Conservation (phyloP, 1,139 yeast genomes). For the Suhomyces kunorum region DNA sequence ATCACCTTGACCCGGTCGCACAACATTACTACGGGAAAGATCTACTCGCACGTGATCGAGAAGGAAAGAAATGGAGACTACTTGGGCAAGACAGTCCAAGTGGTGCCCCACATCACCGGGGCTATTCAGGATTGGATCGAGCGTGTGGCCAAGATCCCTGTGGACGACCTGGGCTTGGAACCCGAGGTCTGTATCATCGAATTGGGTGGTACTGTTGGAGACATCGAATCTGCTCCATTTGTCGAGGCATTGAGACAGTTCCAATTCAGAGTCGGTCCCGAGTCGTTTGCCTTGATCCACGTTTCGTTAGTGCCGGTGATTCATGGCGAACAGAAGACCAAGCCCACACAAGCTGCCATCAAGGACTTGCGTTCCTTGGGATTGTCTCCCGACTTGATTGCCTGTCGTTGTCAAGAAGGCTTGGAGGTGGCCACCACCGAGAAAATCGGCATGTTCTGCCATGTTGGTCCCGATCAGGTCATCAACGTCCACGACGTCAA, state of each 20-base stretch:
- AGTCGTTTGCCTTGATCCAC: conserved; percentile 92
- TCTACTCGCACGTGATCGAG: conserved; percentile 90
- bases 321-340: conserved; percentile 98
- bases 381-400: conserved; percentile 93
- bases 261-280: conserved; percentile 94
- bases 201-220: conserved; percentile 99
- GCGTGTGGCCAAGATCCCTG: conserved; percentile 86
- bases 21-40: conserved; percentile 97
- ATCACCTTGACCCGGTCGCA: conserved; percentile 91
- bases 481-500: conserved; percentile 96
- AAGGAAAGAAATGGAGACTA: conserved; percentile 96
- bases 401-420: conserved; percentile 90
- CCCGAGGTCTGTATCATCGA: conserved; percentile 96
- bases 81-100: conserved; percentile 98
- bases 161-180: conserved; percentile 84
- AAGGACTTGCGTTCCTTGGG: conserved; percentile 95
- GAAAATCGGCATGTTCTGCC: conserved; percentile 98
- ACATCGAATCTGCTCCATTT: conserved; percentile 97
- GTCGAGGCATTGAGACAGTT: conserved; percentile 98
- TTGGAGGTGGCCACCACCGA: conserved; percentile 83
- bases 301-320: conserved; percentile 97
- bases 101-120: conserved; percentile 95
- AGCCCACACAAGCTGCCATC: conserved; percentile 99
- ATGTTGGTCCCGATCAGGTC: conserved; percentile 96
- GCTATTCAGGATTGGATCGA: conserved; percentile 99